A percentile compares a stretch with the other conserved stretches of the same genome.
These are phyloP conservation scores for Helicocarpus griseus DNA, from an alignment of 2,329 filamentous ascomycete genomes.

Conservation along the genomic window DNA sequence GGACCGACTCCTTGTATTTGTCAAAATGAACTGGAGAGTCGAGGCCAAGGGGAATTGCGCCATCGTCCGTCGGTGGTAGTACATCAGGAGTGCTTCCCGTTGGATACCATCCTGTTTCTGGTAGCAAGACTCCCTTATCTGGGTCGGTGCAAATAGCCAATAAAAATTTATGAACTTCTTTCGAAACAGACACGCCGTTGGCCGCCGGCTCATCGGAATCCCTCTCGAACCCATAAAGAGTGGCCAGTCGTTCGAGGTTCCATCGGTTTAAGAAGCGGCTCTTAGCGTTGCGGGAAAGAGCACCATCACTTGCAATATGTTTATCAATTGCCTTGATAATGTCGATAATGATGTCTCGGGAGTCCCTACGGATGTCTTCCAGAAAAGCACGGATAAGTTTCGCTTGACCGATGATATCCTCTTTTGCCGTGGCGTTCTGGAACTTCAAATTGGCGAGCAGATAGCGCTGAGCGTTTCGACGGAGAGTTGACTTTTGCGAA, in stretches of 20 bases:
- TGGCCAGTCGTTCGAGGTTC: slow-evolving; percentile 61
- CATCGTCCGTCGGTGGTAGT: slow-evolving; percentile 35
- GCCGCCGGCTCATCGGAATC: slow-evolving; percentile 35
- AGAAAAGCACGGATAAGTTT: slow-evolving; percentile 61
- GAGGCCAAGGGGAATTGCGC: slow-evolving; percentile 52
- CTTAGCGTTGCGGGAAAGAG: slow-evolving; percentile 64
- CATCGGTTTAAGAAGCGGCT: slow-evolving; percentile 65
- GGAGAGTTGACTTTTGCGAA: slow-evolving; percentile 61
- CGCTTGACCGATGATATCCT: slow-evolving; percentile 69
- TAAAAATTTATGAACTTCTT: slow-evolving; percentile 66
- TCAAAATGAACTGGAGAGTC: slow-evolving; percentile 63
- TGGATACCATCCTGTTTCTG: slow-evolving; percentile 77
- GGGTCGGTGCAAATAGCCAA: slow-evolving; percentile 63
- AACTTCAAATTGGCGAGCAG: slow-evolving; percentile 70
- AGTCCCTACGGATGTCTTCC: slow-evolving; percentile 67
- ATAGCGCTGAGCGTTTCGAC: slow-evolving; percentile 75
- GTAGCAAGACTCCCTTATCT: slow-evolving; percentile 62
- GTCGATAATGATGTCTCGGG: slow-evolving; percentile 63
- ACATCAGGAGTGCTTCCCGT: slow-evolving; percentile 54
- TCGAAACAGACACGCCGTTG: slow-evolving; percentile 45
- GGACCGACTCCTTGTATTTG: slow-evolving; percentile 55
- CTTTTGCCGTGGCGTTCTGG: slow-evolving; percentile 66
- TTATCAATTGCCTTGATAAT: slow-evolving; percentile 61
- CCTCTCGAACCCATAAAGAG: slow-evolving; percentile 52
- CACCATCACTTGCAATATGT: slow-evolving; percentile 64